Evolutionary conservation across 345 rosid species (phyloP).

Genomic region (Mercurialis annua): DNA sequence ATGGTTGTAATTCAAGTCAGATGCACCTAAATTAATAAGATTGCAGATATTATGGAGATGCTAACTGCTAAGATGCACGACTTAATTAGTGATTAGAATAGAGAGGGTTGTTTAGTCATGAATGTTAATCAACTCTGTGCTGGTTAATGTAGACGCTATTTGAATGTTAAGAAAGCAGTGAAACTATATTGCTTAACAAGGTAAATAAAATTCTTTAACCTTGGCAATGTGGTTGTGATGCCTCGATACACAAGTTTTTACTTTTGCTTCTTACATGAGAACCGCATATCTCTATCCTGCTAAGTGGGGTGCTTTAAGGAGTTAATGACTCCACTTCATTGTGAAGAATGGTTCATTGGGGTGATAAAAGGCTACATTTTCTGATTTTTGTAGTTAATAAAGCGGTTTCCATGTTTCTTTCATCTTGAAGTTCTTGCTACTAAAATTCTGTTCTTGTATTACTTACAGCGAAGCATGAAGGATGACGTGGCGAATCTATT

Average conservation of each 20-base stretch:
- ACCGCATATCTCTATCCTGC: not conserved
- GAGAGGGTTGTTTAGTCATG: not conserved
- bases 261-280: not conserved
- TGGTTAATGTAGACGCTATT: not conserved
- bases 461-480: constrained; percentile 55
- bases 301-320: not conserved
- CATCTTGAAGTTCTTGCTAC: constrained; percentile 13
- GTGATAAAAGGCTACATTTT: not conserved
- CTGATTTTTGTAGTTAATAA: not conserved
- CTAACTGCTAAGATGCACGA: not conserved
- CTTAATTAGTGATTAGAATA: not conserved
- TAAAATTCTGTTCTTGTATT: constrained; percentile 9
- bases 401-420: not conserved
- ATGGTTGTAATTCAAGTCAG: not conserved
- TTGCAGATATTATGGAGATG: not conserved
- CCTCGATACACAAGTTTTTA: not conserved
- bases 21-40: not conserved
- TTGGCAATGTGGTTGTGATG: not conserved
- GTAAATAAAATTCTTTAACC: not conserved
- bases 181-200: not conserved
- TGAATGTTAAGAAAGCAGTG: not conserved
- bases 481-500: constrained; percentile 74
- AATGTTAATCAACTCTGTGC: too few relatives aligned
- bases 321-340: not conserved
- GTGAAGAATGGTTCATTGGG: not conserved